These are phyloP conservation scores for Cicer cuneatum DNA, from an alignment of 306 rosid species.

Conservation along the genomic window DNA sequence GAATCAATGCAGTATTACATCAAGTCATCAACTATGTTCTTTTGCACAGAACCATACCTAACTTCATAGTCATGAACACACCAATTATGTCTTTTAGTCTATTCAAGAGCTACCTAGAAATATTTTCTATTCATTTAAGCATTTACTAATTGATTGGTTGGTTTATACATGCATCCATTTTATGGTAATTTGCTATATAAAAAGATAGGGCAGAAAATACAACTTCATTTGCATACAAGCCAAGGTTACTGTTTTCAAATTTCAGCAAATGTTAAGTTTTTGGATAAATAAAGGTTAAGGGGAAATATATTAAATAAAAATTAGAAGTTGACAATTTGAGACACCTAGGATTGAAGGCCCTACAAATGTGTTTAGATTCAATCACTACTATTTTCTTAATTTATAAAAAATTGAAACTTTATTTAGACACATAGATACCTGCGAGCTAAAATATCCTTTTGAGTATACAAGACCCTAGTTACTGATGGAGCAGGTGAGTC, in stretches of 20 bases:
- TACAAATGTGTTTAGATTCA: no score
- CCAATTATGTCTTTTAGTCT: neutral
- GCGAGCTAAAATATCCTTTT: conserved; percentile 87
- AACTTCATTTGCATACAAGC: neutral
- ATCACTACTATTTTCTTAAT: no score
- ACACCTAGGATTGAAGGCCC: no score
- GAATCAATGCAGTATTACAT: conserved; percentile 12
- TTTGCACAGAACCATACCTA: conserved; percentile 4
- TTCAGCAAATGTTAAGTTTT: conserved; percentile 1
- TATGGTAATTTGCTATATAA: neutral
- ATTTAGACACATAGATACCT: conserved; percentile 44
- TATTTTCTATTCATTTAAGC: conserved; percentile 17
- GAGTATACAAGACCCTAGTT: conserved; percentile 79
- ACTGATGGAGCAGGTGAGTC: conserved; percentile 93
- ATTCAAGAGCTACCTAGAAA: conserved; percentile 24
- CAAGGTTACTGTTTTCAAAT: neutral
- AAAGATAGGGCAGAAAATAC: conserved; percentile 12
- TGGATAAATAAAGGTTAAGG: neutral
- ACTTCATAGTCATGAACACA: neutral
- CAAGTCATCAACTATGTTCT: conserved; percentile 37
- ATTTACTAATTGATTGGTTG: conserved; percentile 12
- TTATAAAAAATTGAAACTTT: neutral
- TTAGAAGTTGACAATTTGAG: neutral
- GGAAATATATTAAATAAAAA: neutral
- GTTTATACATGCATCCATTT: conserved; percentile 13